These are phyloP conservation scores for Saccharomyces hybrid DNA, from an alignment of 1,139 yeast genomes.

Conservation along the genomic window DNA sequence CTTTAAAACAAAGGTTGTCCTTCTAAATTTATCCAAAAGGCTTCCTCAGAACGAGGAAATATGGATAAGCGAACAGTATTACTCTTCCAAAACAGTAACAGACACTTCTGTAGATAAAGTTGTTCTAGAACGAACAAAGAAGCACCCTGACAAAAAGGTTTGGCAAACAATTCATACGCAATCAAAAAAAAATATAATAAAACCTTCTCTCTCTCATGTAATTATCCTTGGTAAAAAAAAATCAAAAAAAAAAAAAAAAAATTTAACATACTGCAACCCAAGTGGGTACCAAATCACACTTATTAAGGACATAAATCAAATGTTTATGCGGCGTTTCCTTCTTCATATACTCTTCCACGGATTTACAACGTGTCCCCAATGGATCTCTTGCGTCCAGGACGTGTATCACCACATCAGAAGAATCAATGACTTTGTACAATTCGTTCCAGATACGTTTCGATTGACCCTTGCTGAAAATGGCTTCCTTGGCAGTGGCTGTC, in stretches of 20 bases:
- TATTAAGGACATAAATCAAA: slow-evolving; percentile 86
- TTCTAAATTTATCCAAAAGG: slow-evolving; percentile 10
- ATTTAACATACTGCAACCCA: slow-evolving; percentile 94
- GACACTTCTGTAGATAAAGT: slow-evolving; percentile 43
- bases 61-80: slow-evolving; percentile 49
- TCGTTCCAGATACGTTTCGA: slow-evolving; percentile 99
- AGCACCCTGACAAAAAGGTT: slow-evolving; percentile 63
- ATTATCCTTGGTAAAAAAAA: slow-evolving; percentile 2
- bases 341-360: slow-evolving; percentile 86
- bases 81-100: slow-evolving; percentile 96
- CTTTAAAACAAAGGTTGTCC: slow-evolving; percentile 23
- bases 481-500: slow-evolving; percentile 87
- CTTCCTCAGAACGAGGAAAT: slow-evolving; percentile 35
- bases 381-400: slow-evolving; percentile 98
- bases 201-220: neutral
- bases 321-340: slow-evolving; percentile 97
- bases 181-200: slow-evolving; percentile 5
- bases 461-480: slow-evolving; percentile 93
- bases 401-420: slow-evolving; percentile 93
- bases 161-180: slow-evolving; percentile 21
- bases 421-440: slow-evolving; percentile 90
- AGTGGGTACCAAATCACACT: slow-evolving; percentile 97
- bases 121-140: slow-evolving; percentile 5
- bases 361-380: slow-evolving; percentile 85
- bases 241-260: slow-evolving; percentile 11